Evolutionary conservation across 306 rosid genomes (phyloP).

Genomic region (Trifolium dubium): DNA sequence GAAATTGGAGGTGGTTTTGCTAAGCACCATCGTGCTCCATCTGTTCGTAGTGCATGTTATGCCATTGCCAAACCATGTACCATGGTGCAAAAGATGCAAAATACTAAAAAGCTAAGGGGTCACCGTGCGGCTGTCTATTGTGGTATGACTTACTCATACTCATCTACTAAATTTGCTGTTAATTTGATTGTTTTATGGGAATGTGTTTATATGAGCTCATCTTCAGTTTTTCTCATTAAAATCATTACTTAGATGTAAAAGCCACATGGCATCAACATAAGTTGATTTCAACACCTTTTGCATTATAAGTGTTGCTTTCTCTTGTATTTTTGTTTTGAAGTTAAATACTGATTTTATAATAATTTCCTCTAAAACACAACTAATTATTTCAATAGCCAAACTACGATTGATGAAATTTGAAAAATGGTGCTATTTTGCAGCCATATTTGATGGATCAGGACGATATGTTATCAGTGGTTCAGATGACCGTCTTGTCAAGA

Average conservation of each 20-base stretch:
- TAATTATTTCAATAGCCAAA: conserved; percentile 20
- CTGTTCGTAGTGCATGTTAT: conserved; percentile 87
- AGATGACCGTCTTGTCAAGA: conserved; percentile 92
- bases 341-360: conserved; percentile 28
- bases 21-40: conserved; percentile 86
- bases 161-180: conserved; percentile 40
- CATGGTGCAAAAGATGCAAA: conserved; percentile 85
- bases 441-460: conserved; percentile 89
- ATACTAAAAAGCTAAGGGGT: conserved; percentile 82
- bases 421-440: conserved; percentile 59
- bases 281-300: conserved; percentile 23
- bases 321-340: conserved; percentile 29
- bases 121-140: conserved; percentile 93
- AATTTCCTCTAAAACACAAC: conserved; percentile 17
- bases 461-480: conserved; percentile 92
- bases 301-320: conserved; percentile 28
- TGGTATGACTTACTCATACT: conserved; percentile 58
- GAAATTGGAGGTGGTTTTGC: conserved; percentile 92
- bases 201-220: conserved; percentile 25
- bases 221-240: conserved; percentile 36
- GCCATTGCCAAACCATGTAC: conserved; percentile 93
- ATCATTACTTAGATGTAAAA: conserved; percentile 28
- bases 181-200: conserved; percentile 33
- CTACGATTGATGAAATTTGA: conserved; percentile 19
- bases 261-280: conserved; percentile 31